These are phyloP conservation scores for Pseudonitzschia delicatissima DNA, from an alignment of 108 stramenopile genomes.

Conservation along the genomic window DNA sequence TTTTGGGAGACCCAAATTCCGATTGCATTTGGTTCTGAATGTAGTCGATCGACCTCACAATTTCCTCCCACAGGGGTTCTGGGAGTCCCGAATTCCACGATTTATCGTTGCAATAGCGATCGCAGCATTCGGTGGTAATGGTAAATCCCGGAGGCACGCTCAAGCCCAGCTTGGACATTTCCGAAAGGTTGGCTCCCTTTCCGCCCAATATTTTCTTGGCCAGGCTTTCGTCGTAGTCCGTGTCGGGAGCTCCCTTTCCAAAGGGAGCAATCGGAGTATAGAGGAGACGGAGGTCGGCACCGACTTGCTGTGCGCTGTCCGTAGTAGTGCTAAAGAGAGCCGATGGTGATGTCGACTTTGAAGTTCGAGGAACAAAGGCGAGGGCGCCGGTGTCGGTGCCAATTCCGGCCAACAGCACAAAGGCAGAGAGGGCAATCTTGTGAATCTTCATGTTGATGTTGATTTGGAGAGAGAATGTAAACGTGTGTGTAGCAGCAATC, in stretches of 20 bases:
- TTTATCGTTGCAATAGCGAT: conserved; percentile 34
- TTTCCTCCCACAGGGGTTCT: conserved; percentile 42
- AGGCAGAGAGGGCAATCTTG: not conserved
- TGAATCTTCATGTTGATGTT: not conserved
- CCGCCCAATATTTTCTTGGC: conserved; percentile 56
- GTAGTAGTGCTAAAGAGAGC: not conserved
- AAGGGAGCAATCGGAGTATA: conserved; percentile 45
- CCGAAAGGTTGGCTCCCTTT: conserved; percentile 71
- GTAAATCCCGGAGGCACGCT: conserved; percentile 82
- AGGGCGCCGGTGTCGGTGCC: conserved; percentile 23
- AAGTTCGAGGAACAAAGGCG: conserved; percentile 32
- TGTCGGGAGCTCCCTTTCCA: conserved; percentile 37
- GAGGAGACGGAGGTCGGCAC: conserved; percentile 15
- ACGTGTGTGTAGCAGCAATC: no score
- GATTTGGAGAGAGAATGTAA: no score
- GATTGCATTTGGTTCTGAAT: conserved; percentile 56
- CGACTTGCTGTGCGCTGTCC: not conserved
- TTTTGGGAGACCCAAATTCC: conserved; percentile 47
- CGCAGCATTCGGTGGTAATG: conserved; percentile 62
- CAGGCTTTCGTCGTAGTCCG: conserved; percentile 17
- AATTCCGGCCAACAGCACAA: not conserved
- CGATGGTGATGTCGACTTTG: not conserved
- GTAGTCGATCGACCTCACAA: conserved; percentile 23
- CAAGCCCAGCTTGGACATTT: conserved; percentile 67
- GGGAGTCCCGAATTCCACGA: conserved; percentile 38